phyloP scores from a whole-genome alignment of 345 rosid species.

The Eucalyptus fibrosa region DNA sequence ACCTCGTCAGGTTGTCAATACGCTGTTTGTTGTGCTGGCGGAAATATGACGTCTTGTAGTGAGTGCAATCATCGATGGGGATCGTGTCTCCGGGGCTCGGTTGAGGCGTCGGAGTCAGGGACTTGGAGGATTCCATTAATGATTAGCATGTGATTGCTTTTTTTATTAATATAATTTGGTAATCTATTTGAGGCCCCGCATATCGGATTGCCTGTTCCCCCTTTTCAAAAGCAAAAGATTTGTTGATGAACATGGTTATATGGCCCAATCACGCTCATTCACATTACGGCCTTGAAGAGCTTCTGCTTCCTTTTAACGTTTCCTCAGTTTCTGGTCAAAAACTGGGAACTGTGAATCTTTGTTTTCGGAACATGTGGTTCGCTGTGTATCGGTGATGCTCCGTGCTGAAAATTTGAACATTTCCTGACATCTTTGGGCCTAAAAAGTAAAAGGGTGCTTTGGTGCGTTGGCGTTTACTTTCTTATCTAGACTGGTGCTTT shows the following conservation, averaged over 20 bases:
- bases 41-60: neutral
- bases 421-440: neutral
- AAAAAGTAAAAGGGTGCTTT: neutral
- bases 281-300: neutral
- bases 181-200: neutral
- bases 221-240: neutral
- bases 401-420: neutral
- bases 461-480: neutral
- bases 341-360: neutral
- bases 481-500: neutral
- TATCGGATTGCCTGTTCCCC: neutral
- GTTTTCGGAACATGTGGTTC: neutral
- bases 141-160: constrained; percentile 1
- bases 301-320: neutral
- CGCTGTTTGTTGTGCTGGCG: neutral
- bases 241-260: neutral
- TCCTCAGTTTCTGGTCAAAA: neutral
- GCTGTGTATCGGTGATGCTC: neutral
- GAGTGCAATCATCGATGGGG: neutral
- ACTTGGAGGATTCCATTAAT: neutral
- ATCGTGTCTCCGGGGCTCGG: neutral
- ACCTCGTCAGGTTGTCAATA: neutral
- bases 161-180: neutral
- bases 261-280: neutral
- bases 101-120: neutral